Percentiles rank a stretch among this genome's conserved stretches.
Conservation (phyloP, 1,284 basidiomycete species). For the Ganoderma multipileum region DNA sequence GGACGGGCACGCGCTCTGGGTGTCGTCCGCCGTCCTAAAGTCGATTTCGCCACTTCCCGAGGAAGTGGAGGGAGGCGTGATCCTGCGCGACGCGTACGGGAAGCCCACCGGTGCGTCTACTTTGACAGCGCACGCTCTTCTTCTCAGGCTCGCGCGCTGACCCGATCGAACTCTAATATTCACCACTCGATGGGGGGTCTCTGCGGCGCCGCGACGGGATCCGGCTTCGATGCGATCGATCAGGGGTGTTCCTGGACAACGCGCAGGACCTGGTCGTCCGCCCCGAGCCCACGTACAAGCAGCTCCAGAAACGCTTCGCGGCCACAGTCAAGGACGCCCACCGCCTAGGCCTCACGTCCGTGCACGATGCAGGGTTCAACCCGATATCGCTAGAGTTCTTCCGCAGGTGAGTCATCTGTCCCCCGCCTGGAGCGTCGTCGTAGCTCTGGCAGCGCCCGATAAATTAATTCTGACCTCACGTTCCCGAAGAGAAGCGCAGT, state of each 20-base stretch:
- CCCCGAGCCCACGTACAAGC: constrained; percentile 69
- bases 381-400: constrained; percentile 78
- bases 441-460: not conserved
- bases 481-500: constrained; percentile 59
- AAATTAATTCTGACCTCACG: not conserved
- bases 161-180: not conserved
- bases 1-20: constrained; percentile 91
- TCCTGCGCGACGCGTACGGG: constrained; percentile 73
- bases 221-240: constrained; percentile 6
- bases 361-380: constrained; percentile 85
- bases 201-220: constrained; percentile 18
- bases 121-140: not conserved
- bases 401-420: constrained; percentile 54
- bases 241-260: constrained; percentile 76
- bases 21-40: constrained; percentile 69
- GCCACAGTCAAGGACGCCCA: constrained; percentile 74
- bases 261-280: constrained; percentile 71
- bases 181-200: not conserved
- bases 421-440: too few relatives aligned
- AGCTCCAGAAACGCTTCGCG: constrained; percentile 69
- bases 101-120: constrained; percentile 73
- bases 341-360: constrained; percentile 74
- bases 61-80: constrained; percentile 80
- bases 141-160: not conserved
- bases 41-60: constrained; percentile 67